These are phyloP conservation scores for Fraxinus velutina DNA, from an alignment of 305 asterid genomes.

Conservation along the genomic window DNA sequence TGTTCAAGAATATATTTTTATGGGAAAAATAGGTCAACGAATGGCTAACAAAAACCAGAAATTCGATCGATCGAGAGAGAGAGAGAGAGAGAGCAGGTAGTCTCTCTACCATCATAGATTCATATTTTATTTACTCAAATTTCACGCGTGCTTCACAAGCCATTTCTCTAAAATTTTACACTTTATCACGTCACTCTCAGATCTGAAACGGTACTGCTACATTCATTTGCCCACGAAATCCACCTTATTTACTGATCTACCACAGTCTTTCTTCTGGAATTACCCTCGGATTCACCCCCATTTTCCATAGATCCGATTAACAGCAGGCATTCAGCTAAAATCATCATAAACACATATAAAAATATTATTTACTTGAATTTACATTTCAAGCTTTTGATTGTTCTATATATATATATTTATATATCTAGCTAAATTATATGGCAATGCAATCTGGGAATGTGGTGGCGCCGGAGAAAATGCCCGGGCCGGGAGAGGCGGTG, in stretches of 20 bases:
- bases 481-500: constrained; percentile 26
- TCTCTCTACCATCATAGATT: constrained; percentile 14
- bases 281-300: not conserved
- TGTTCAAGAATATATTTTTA: too few species aligned
- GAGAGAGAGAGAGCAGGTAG: not conserved
- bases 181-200: constrained; percentile 39
- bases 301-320: constrained; percentile 20
- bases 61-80: not conserved
- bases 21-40: too few species aligned
- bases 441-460: constrained; percentile 68
- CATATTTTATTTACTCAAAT: not conserved
- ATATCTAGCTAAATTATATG: constrained; percentile 26
- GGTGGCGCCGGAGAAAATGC: constrained; percentile 58
- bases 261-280: constrained; percentile 1
- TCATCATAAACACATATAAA: constrained; percentile 10
- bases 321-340: constrained; percentile 30
- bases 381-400: not conserved
- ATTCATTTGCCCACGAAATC: constrained; percentile 4
- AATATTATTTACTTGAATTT: constrained; percentile 5
- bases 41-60: not conserved
- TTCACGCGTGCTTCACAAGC: constrained; percentile 51
- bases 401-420: not conserved
- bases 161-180: constrained; percentile 33
- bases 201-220: constrained; percentile 29
- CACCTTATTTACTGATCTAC: constrained; percentile 24